Percentiles rank a stretch among this genome's conserved stretches.
Conservation (phyloP, 495 filamentous ascomycete species). For the Aspergillus asperescens region DNA sequence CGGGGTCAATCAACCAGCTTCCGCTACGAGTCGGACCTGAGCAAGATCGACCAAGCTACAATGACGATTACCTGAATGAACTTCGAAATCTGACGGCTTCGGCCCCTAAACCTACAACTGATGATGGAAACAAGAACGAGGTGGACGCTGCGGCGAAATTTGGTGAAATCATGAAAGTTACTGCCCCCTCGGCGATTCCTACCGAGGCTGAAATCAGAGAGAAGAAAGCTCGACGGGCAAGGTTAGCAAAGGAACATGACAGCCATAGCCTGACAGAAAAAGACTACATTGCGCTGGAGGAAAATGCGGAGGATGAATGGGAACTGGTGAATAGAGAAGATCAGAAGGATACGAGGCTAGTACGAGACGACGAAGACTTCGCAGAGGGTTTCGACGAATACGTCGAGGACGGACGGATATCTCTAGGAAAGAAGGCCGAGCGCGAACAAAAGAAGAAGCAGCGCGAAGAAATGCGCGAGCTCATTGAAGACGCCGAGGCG, state of each 20-base stretch:
- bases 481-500: conserved; percentile 76
- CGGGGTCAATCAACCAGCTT: conserved; percentile 39
- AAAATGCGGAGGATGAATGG: conserved; percentile 47
- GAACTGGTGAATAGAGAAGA: conserved; percentile 41
- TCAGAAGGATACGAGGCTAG: conserved; percentile 62
- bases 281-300: conserved; percentile 75
- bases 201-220: conserved; percentile 85
- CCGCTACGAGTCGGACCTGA: conserved; percentile 54
- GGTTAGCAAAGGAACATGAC: conserved; percentile 70
- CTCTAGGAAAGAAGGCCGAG: conserved; percentile 75
- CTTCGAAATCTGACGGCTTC: conserved; percentile 76
- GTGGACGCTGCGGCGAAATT: conserved; percentile 67
- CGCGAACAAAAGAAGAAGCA: conserved; percentile 62
- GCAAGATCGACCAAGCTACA: conserved; percentile 78
- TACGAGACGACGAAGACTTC: conserved; percentile 87
- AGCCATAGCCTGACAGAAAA: conserved; percentile 57
- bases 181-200: conserved; percentile 53
- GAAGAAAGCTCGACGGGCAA: conserved; percentile 81
- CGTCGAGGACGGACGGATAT: conserved; percentile 74
- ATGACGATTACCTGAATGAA: conserved; percentile 77
- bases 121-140: conserved; percentile 50
- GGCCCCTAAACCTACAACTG: conserved; percentile 57
- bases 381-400: conserved; percentile 92
- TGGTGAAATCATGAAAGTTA: conserved; percentile 42
- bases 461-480: conserved; percentile 70